Percentiles rank a stretch among this genome's conserved stretches.
Conservation (phyloP, 352 stramenopile genomes). For the Phytophthora podocarpi region DNA sequence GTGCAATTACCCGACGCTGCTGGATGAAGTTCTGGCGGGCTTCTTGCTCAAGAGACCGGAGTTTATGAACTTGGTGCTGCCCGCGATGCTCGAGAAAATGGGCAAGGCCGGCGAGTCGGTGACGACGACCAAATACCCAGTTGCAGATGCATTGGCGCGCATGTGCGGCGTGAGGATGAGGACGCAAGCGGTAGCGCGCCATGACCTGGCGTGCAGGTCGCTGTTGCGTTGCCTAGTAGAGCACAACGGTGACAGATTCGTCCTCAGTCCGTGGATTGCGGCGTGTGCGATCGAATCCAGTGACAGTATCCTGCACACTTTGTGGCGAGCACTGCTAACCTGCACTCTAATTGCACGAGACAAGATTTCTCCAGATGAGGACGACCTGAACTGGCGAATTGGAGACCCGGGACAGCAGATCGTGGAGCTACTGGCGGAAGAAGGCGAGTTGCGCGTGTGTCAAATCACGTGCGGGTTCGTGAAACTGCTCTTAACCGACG, state of each 20-base stretch:
- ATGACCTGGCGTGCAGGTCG: slow-evolving; percentile 70
- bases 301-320: slow-evolving; percentile 43
- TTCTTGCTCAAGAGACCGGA: slow-evolving; percentile 85
- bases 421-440: slow-evolving; percentile 56
- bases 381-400: slow-evolving; percentile 44
- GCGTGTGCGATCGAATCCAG: slow-evolving; percentile 65
- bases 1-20: slow-evolving; percentile 77
- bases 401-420: slow-evolving; percentile 52
- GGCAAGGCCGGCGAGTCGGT: slow-evolving; percentile 66
- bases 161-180: slow-evolving; percentile 35
- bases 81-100: slow-evolving; percentile 76
- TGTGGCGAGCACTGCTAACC: slow-evolving; percentile 58
- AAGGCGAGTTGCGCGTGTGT: slow-evolving; percentile 46
- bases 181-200: slow-evolving; percentile 33
- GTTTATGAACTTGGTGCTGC: slow-evolving; percentile 66
- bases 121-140: slow-evolving; percentile 63
- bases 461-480: slow-evolving; percentile 51
- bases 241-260: slow-evolving; percentile 73
- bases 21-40: slow-evolving; percentile 77
- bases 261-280: slow-evolving; percentile 78
- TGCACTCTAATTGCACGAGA: slow-evolving; percentile 6
- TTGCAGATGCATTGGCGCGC: slow-evolving; percentile 66
- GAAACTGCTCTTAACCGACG: slow-evolving; percentile 43
- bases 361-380: slow-evolving; percentile 1
- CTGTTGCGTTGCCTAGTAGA: slow-evolving; percentile 80